phyloP scores from a whole-genome alignment of 2,329 filamentous ascomycete genomes.

The Fusarium albidum region DNA sequence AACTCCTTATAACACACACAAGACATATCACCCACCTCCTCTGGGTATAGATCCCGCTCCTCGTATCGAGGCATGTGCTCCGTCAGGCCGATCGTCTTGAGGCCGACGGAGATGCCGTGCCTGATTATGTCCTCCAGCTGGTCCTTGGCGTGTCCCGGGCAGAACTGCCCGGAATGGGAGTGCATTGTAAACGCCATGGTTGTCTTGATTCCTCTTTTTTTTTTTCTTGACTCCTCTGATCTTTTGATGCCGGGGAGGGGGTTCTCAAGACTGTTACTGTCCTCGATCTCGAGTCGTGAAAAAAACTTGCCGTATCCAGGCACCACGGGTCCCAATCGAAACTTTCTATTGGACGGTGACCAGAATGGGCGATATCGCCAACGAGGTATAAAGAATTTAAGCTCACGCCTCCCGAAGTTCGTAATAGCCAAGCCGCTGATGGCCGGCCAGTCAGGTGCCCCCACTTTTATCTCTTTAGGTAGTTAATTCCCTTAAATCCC shows the following conservation, averaged over 20 bases:
- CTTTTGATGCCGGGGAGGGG: too few species aligned
- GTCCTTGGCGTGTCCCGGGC: slow-evolving; percentile 86
- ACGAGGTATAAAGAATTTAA: slow-evolving; percentile 3
- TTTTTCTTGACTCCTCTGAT: background rate
- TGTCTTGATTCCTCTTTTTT: background rate
- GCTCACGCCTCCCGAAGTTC: slow-evolving; percentile 1
- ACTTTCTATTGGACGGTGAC: too few species aligned
- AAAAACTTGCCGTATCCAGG: too few species aligned
- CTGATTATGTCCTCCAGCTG: slow-evolving; percentile 84
- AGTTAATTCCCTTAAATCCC: too few species aligned
- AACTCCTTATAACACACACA: background rate
- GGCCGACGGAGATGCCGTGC: slow-evolving; percentile 78
- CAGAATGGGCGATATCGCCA: too few species aligned
- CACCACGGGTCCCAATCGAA: too few species aligned
- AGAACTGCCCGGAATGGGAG: slow-evolving; percentile 98
- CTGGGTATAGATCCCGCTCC: slow-evolving; percentile 84
- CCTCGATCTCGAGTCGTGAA: too few species aligned
- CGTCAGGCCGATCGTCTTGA: slow-evolving; percentile 85
- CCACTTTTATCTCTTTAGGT: slow-evolving; percentile 19
- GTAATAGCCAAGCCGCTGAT: background rate
- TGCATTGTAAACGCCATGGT: slow-evolving; percentile 97
- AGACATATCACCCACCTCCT: slow-evolving; percentile 67
- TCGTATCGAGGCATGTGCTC: slow-evolving; percentile 92
- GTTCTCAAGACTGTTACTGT: too few species aligned
- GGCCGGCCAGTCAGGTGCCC: slow-evolving; percentile 3